These are phyloP conservation scores for Aspergillus diversus DNA, from an alignment of 495 filamentous ascomycete species.

Conservation along the genomic window DNA sequence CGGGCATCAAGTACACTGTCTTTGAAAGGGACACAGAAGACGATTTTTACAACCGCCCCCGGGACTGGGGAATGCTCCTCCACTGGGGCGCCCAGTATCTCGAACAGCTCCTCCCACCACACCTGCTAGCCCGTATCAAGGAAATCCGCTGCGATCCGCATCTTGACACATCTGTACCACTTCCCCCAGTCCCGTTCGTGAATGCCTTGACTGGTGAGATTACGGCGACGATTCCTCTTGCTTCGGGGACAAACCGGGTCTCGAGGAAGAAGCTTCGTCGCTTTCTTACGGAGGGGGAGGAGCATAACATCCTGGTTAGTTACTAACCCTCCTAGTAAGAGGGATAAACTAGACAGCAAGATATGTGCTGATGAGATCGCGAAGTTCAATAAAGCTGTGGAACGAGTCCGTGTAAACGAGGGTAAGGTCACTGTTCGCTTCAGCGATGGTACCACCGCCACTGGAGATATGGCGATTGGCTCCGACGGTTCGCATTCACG, in stretches of 20 bases:
- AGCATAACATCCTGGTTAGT: neutral
- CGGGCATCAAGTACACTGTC: neutral
- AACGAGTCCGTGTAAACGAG: neutral
- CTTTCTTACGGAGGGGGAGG: neutral
- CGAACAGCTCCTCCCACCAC: neutral
- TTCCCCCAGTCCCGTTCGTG: neutral
- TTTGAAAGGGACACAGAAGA: neutral
- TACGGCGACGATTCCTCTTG: neutral
- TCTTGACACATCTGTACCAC: neutral
- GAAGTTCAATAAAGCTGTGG: neutral
- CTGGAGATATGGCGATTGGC: neutral
- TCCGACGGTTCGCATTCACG: neutral
- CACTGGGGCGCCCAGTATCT: neutral
- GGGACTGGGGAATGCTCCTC: neutral
- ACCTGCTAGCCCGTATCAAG: neutral
- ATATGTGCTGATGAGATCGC: neutral
- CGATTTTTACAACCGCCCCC: neutral
- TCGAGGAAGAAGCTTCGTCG: neutral
- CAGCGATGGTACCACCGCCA: neutral
- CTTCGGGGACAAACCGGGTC: neutral
- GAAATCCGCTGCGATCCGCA: conserved; percentile 2
- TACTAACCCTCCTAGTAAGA: neutral
- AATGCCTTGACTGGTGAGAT: neutral
- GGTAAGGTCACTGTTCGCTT: neutral
- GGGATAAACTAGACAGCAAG: neutral